Conservation (phyloP, 768 basidiomycete genomes). For the Agrocybe praecox region DNA sequence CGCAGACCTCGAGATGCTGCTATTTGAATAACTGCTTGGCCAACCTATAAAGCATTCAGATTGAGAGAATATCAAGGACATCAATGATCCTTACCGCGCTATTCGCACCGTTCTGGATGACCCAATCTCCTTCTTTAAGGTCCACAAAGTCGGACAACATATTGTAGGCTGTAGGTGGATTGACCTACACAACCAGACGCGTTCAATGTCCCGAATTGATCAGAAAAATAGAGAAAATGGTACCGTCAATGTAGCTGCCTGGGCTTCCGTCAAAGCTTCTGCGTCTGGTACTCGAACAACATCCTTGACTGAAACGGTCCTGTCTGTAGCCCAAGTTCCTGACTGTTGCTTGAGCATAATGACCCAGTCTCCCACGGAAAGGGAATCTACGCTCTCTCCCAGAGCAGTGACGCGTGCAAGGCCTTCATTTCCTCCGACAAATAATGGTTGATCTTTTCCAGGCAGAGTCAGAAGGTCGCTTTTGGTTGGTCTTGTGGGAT, state of each 20-base stretch:
- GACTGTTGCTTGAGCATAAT: constrained; percentile 65
- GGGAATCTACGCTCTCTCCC: constrained; percentile 50
- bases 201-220: neutral
- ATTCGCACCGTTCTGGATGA: constrained; percentile 87
- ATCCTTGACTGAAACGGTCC: constrained; percentile 55
- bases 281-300: constrained; percentile 60
- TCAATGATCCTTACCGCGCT: constrained; percentile 60
- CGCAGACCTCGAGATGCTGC: constrained; percentile 70
- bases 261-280: constrained; percentile 51
- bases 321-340: constrained; percentile 75
- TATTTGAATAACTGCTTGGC: constrained; percentile 86
- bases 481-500: constrained; percentile 62
- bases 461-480: constrained; percentile 34
- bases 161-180: constrained; percentile 82
- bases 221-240: constrained; percentile 16
- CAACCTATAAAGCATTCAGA: constrained; percentile 49
- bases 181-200: constrained; percentile 49
- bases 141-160: constrained; percentile 75
- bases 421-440: constrained; percentile 79
- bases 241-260: constrained; percentile 79
- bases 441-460: constrained; percentile 40
- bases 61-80: neutral
- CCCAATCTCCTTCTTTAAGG: constrained; percentile 72
- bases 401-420: constrained; percentile 66
- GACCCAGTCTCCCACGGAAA: constrained; percentile 72